Evolutionary conservation across 2,329 filamentous ascomycete species (phyloP), one percentile per base, ranked within the genome.

Genomic region (Fusarium sp.): DNA sequence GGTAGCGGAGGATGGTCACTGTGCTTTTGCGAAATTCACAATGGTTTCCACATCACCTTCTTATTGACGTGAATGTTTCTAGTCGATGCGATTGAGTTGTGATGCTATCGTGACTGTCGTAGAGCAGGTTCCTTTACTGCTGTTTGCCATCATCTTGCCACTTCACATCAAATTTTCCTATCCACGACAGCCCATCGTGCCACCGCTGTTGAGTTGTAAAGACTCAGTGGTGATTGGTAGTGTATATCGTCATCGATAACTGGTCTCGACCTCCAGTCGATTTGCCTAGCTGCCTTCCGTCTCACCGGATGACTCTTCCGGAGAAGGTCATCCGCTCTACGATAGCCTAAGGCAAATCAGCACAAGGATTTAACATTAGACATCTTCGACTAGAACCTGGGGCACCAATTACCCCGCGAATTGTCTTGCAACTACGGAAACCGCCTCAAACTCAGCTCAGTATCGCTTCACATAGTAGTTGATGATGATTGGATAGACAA

Each of bases 1-100:
- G 77, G 76, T 76, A 77, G 75, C 73, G 75, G 76, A 78, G 77
- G 79, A 78, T 77, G 78, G 79, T 79, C 81, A 84, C 81, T 83
- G 80, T 85, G 81, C 81, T 85, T 85, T 74, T 83, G 85, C 84
- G 82, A 88, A 86, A 86, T 84, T 84, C 81, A 74, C 70, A 84
- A 83, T 81, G 80, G 81, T 84, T 85, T 86, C 83, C 83, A 85
- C 76, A 74, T 70, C 55, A 64, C 63, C 59, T 62, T 62, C 38
- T 51, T 56, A 23, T 55, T 64, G 59, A 48, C 58, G 63, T 67
- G 53, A 48, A 47, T 58, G 59, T 39, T 62, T 57, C 26, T 54
- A 55, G 56, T 64, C 56, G 54, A 58, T 58, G 51, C 49, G 63
- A 48, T 44, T 67, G 56, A 49, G 48, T 66, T 57, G 53, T 69